Percentiles rank a stretch among this genome's conserved stretches.
These are phyloP conservation scores for Fraxinus cuspidata DNA, from an alignment of 257 asterid genomes.

Conservation along the genomic window DNA sequence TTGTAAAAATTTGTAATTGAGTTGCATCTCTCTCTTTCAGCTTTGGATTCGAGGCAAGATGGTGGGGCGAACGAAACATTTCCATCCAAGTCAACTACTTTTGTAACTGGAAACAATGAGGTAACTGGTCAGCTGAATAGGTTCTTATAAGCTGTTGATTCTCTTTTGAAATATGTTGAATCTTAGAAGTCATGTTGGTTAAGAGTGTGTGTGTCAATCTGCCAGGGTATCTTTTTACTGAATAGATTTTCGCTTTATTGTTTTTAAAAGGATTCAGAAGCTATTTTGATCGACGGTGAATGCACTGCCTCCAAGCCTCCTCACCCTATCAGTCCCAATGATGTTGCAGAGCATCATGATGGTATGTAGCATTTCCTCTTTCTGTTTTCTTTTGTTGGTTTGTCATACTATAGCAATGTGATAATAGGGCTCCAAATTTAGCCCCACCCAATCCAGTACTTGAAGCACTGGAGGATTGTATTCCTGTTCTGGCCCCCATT, in stretches of 20 bases:
- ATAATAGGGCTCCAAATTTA: background rate
- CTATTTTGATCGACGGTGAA: slow-evolving; percentile 42
- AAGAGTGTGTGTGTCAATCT: background rate
- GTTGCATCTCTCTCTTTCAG: slow-evolving; percentile 37
- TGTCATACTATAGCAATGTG: background rate
- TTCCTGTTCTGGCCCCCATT: background rate
- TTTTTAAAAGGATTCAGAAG: slow-evolving; percentile 40
- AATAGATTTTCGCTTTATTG: background rate
- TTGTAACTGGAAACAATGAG: slow-evolving; percentile 41
- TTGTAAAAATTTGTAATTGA: slow-evolving; percentile 5
- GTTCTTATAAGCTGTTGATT: slow-evolving; percentile 22
- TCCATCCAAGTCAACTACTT: slow-evolving; percentile 37
- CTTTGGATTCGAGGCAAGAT: slow-evolving; percentile 45
- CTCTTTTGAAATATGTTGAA: slow-evolving; percentile 9
- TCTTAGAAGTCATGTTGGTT: background rate
- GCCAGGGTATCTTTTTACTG: slow-evolving; percentile 12
- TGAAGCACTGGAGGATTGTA: background rate
- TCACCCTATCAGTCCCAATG: slow-evolving; percentile 31
- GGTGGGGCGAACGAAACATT: slow-evolving; percentile 31
- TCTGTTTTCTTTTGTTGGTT: slow-evolving; percentile 13
- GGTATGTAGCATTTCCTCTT: slow-evolving; percentile 40
- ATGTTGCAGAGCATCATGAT: slow-evolving; percentile 39
- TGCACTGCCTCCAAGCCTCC: slow-evolving; percentile 29
- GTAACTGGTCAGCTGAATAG: slow-evolving; percentile 31
- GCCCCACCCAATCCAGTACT: background rate